Evolutionary conservation across 2,329 filamentous ascomycete genomes (phyloP), one percentile per base, ranked within the genome.

Genomic region (Mycosphaerella sp.): DNA sequence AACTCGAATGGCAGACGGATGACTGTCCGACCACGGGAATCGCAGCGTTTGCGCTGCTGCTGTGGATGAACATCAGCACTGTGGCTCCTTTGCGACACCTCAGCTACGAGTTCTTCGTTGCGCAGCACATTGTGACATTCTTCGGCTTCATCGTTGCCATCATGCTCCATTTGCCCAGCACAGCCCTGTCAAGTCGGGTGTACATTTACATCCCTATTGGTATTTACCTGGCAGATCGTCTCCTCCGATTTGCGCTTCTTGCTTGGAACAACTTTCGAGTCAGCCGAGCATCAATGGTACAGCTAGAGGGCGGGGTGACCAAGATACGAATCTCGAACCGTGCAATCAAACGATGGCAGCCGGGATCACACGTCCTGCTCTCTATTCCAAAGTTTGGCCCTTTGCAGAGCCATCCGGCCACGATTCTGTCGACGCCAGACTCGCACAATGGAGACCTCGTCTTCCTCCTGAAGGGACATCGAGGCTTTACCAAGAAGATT

Each of bases 51-150:
- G 63, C 56, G 2, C 45, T 67, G 17, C 51, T 67, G 17, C 59
- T 67, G 1, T 67, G 65, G 65, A 64, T 66, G 56, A 66, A 65
- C 39, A 39, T 67, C 6, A 65, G 57, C 50, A 65, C 64, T 2
- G 32, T 65, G 3, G 58, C 63, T 7, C 64, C 64, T 3, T 23
- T 66, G 8, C 54, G 64, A n/a, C 54, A 57, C 29, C 57, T 60
- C 21, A 62, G 55, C 6, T 65, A 65, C 34, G 63, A 66, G 49
- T 62, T 67, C 51, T 67, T 70, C 53, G 58, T 72, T 41, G 53
- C 68, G 29, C 60, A 71, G 49, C 67, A 72, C 53, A 63, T 74
- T 36, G 56, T 73, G 48, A 70, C 69, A 10, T 72, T 71, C 58
- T 58, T 74, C 53, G 66, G 67, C 12, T 66, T 72, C 54, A 66